Conservation (phyloP, 768 basidiomycete species). For the Tulasnella sp. region DNA sequence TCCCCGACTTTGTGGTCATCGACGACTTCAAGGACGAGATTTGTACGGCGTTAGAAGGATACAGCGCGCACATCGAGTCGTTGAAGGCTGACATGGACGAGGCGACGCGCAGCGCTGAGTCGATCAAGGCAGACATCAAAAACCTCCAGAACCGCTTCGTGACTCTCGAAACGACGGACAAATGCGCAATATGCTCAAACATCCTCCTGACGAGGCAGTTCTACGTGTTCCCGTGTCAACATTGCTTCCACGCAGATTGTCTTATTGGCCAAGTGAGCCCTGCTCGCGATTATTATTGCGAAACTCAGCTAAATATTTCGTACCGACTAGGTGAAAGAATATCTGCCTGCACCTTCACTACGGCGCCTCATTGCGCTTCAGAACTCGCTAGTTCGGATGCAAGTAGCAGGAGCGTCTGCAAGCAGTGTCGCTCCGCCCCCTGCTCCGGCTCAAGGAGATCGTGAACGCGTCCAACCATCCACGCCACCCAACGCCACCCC, state of each 20-base stretch:
- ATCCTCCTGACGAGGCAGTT: constrained; percentile 81
- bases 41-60: constrained; percentile 87
- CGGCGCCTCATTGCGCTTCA: constrained; percentile 82
- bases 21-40: constrained; percentile 99
- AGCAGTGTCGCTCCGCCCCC: not conserved
- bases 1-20: constrained; percentile 98
- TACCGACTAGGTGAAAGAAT: constrained; percentile 97
- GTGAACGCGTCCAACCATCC: not conserved
- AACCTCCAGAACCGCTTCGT: constrained; percentile 82
- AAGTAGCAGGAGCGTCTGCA: constrained; percentile 7
- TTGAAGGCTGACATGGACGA: constrained; percentile 95
- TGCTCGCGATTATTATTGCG: too few species aligned
- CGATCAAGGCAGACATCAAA: constrained; percentile 84
- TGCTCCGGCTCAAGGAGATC: constrained; percentile 1
- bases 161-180: constrained; percentile 78
- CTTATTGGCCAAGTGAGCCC: constrained; percentile 77
- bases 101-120: constrained; percentile 81
- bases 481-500: constrained; percentile 20
- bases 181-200: constrained; percentile 70
- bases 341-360: constrained; percentile 68
- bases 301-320: too few species aligned
- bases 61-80: constrained; percentile 79
- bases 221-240: constrained; percentile 97
- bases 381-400: constrained; percentile 61
- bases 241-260: constrained; percentile 96